Base-by-base conservation (phyloP, 306 rosid genomes). In the Mimosa bimucronata region DNA sequence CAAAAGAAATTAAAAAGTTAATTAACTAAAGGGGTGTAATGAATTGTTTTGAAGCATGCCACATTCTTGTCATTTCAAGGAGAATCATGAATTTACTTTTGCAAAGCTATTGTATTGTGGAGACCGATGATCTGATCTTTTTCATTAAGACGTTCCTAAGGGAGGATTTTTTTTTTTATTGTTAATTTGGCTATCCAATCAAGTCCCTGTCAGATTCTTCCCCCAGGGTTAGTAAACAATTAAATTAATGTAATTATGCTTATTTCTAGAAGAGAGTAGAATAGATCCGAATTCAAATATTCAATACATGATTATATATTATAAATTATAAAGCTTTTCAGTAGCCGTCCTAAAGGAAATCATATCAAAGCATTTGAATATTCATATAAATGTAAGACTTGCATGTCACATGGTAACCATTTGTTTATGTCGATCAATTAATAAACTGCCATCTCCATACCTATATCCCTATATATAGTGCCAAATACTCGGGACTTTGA, bases 161-260 rank as follows among this genome's bases (percentile, higher is more conserved):
- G 14, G 19, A 3, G 15, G 15, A 9, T 45, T 45, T 34, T 19
- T 31, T 10, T 0, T 18, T 26, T 66, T 46, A 7, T 19, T 19
- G 19, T 19, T 50, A 46, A 70, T 34, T 48, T 45, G 67, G 80
- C 37, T 19, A 29, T 31, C 41, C 26, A 34, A 13, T 57, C 29
- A 60, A 14, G 37, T n/a, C 37, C 19, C 26, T 64, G 41, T 44
- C 40, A 78, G 86, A 81, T 81, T 87, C 76, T 81, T 78, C 29
- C 79, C 76, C 42, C 64, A 45, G 75, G 60, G 19, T 78, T 48
- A 74, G 77, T 79, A 79, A 79, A 58, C 76, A 71, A 48, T 14
- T 16, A 65, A 19, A 37, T 6, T 69, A 78, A 16, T 57, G 26
- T 19, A 50, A 67, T 57, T 70, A 23, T 29, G 78, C 70, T 73